phyloP scores from a whole-genome alignment of 257 asterid genomes.

The Solanum ossicruentum region DNA sequence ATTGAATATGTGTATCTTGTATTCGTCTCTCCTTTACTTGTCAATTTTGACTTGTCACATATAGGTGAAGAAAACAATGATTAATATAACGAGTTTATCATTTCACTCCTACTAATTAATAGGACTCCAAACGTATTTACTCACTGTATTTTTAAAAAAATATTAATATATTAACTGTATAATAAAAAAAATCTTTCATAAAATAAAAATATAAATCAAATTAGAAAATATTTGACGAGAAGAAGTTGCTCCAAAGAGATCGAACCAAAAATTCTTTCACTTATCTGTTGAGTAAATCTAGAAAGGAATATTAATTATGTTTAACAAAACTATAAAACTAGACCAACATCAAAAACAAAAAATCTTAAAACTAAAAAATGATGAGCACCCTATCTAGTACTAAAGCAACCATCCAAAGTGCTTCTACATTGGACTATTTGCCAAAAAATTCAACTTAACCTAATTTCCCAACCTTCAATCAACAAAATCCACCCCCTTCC shows the following conservation, averaged over 20 bases:
- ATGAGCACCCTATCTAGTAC: background rate
- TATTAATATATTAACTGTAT: too few species aligned
- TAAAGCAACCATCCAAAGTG: constrained; percentile 13
- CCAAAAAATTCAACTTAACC: background rate
- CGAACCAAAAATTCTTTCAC: background rate
- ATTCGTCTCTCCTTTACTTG: background rate
- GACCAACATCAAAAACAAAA: background rate
- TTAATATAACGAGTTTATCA: too few species aligned
- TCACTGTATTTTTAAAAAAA: too few species aligned
- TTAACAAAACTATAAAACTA: background rate
- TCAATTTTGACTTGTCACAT: too few species aligned
- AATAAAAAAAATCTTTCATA: too few species aligned
- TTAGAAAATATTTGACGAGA: too few species aligned
- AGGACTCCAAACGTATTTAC: too few species aligned
- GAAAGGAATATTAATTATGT: background rate
- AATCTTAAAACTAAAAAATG: background rate
- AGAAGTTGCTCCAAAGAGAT: background rate
- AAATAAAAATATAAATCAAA: too few species aligned
- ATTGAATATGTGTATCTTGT: too few species aligned
- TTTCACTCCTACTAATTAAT: too few species aligned
- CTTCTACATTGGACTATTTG: background rate
- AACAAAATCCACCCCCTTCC: background rate
- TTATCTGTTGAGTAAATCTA: background rate
- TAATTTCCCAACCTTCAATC: background rate
- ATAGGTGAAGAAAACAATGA: too few species aligned